These are phyloP conservation scores for Sclerotinia subarctica DNA, from an alignment of 2,329 filamentous ascomycete species.

Conservation along the genomic window DNA sequence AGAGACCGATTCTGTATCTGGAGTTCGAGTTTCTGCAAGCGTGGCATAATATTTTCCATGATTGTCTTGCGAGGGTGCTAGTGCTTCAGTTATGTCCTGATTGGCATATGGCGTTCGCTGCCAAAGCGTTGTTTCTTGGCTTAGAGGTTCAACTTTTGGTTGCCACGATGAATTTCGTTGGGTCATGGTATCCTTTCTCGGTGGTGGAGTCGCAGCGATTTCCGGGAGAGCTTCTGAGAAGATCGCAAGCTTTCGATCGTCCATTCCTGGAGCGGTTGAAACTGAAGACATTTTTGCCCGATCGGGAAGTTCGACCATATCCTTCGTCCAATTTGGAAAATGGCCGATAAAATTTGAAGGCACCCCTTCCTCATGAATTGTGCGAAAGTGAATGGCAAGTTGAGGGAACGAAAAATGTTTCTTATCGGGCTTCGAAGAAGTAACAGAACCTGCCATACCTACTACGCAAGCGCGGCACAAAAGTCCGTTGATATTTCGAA, in stretches of 20 bases:
- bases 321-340: constrained; percentile 52
- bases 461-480: constrained; percentile 54
- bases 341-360: constrained; percentile 35
- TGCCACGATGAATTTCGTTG: constrained; percentile 6
- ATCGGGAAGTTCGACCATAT: constrained; percentile 60
- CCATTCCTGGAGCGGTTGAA: constrained; percentile 52
- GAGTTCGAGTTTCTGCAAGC: constrained; percentile 20
- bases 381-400: constrained; percentile 58
- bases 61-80: constrained; percentile 36
- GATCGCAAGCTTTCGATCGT: constrained; percentile 52
- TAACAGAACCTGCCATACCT: constrained; percentile 32
- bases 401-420: constrained; percentile 55
- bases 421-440: constrained; percentile 34
- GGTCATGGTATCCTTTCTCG: not conserved
- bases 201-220: constrained; percentile 35
- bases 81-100: constrained; percentile 22
- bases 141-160: constrained; percentile 8
- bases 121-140: constrained; percentile 1
- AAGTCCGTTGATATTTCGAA: constrained; percentile 53
- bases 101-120: constrained; percentile 18
- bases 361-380: constrained; percentile 35
- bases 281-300: constrained; percentile 48
- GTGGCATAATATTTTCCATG: constrained; percentile 36
- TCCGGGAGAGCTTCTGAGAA: constrained; percentile 51
- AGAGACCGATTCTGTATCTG: constrained; percentile 22